Conservation (phyloP, 2,329 filamentous ascomycete species). For the Simplicillium sp. region DNA sequence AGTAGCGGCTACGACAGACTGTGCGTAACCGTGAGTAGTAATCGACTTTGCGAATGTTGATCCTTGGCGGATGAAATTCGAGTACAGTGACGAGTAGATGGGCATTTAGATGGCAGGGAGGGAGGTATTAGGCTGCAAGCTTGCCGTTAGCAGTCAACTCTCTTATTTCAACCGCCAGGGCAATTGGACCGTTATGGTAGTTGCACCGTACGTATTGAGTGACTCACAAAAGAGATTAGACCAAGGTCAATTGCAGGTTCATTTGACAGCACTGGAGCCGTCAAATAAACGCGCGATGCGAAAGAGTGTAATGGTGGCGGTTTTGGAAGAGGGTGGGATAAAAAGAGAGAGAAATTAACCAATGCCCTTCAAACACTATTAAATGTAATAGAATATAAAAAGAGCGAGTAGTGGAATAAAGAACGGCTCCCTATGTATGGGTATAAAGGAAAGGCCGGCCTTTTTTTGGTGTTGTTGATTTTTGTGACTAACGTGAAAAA, state of each 20-base stretch:
- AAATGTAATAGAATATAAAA: no score
- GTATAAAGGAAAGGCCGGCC: no score
- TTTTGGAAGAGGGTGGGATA: conserved; percentile 11
- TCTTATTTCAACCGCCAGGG: background rate
- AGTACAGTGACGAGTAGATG: conserved; percentile 59
- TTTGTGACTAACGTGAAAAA: no score
- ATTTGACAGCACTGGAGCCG: conserved; percentile 85
- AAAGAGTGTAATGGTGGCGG: conserved; percentile 4
- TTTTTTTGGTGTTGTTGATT: no score
- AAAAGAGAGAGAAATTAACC: conserved; percentile 9
- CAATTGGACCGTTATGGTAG: background rate
- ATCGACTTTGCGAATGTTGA: conserved; percentile 78
- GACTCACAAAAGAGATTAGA: conserved; percentile 4
- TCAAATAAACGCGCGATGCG: conserved; percentile 80
- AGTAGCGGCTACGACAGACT: conserved; percentile 91
- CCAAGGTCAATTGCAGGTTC: conserved; percentile 71
- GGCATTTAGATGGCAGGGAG: conserved; percentile 79
- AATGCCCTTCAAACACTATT: no score
- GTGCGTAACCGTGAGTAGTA: conserved; percentile 94
- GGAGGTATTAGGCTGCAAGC: conserved; percentile 29
- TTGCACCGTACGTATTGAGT: background rate
- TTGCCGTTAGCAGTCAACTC: conserved; percentile 13
- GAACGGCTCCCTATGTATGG: no score
- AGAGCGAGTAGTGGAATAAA: no score
- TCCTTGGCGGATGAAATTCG: conserved; percentile 91